Percentiles rank a stretch among this genome's conserved stretches.
Evolutionary conservation across 805 yeast genomes (phyloP).

Genomic region (Candida ipomoeae): DNA sequence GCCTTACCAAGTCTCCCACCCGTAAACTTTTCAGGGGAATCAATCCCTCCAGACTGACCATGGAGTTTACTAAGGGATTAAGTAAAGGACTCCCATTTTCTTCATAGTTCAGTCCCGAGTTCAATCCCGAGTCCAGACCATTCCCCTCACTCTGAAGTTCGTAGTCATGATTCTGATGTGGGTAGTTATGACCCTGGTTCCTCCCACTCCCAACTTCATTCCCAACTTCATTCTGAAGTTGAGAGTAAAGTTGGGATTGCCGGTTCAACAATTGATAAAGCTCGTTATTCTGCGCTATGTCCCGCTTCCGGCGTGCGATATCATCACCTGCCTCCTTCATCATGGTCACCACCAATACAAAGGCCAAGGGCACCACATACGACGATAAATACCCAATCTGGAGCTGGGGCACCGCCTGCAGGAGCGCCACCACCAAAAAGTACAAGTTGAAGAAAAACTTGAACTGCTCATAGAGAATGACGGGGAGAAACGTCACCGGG

Average conservation of each 20-base stretch:
- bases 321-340: constrained; percentile 94
- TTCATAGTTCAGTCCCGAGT: no score
- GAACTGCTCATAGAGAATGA: constrained; percentile 90
- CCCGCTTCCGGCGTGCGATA: constrained; percentile 83
- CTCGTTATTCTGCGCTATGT: constrained; percentile 83
- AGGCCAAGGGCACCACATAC: constrained; percentile 89
- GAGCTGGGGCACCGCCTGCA: constrained; percentile 84
- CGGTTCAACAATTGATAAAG: constrained; percentile 61
- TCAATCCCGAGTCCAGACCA: no score
- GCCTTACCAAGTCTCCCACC: constrained; percentile 80
- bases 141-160: no score
- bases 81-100: no score
- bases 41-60: constrained; percentile 8
- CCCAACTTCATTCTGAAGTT: no score
- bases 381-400: constrained; percentile 92
- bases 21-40: constrained; percentile 55
- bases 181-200: no score
- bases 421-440: constrained; percentile 86
- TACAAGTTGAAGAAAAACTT: constrained; percentile 93
- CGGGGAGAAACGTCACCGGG: constrained; percentile 81
- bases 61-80: no score
- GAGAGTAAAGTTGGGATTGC: no score
- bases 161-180: no score
- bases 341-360: constrained; percentile 91
- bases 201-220: no score